These are phyloP conservation scores for Sclerotinia minor DNA, from an alignment of 2,329 filamentous ascomycete species.

Conservation along the genomic window DNA sequence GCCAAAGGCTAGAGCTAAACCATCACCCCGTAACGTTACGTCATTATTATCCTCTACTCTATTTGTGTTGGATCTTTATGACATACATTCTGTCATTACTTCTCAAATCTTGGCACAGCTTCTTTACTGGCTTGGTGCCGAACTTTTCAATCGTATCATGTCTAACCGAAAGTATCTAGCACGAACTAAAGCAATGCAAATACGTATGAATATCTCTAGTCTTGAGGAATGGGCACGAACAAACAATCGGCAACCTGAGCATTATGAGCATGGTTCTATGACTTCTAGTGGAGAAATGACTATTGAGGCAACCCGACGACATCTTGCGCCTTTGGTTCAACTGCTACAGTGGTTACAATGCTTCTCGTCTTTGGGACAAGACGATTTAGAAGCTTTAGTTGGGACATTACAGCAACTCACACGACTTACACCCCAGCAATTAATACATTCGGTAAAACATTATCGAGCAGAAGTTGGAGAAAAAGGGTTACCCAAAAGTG, in stretches of 20 bases:
- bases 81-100: constrained; percentile 95
- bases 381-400: constrained; percentile 85
- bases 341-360: constrained; percentile 96
- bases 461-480: constrained; percentile 95
- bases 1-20: constrained; percentile 87
- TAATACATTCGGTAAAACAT: constrained; percentile 88
- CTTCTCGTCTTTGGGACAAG: constrained; percentile 83
- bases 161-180: constrained; percentile 92
- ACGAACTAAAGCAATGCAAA: constrained; percentile 98
- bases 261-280: constrained; percentile 91
- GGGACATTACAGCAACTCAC: constrained; percentile 88
- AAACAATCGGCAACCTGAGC: constrained; percentile 92
- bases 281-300: constrained; percentile 83
- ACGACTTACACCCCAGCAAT: constrained; percentile 78
- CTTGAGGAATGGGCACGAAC: constrained; percentile 93
- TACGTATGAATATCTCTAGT: constrained; percentile 95
- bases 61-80: constrained; percentile 97
- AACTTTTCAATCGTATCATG: constrained; percentile 98
- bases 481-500: constrained; percentile 84
- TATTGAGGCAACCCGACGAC: constrained; percentile 77
- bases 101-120: constrained; percentile 90
- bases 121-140: constrained; percentile 92
- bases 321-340: constrained; percentile 88
- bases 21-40: constrained; percentile 91
- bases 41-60: constrained; percentile 92